Base-by-base conservation (phyloP, 129 eudicot genomes). In the Flaveria trinervia region DNA sequence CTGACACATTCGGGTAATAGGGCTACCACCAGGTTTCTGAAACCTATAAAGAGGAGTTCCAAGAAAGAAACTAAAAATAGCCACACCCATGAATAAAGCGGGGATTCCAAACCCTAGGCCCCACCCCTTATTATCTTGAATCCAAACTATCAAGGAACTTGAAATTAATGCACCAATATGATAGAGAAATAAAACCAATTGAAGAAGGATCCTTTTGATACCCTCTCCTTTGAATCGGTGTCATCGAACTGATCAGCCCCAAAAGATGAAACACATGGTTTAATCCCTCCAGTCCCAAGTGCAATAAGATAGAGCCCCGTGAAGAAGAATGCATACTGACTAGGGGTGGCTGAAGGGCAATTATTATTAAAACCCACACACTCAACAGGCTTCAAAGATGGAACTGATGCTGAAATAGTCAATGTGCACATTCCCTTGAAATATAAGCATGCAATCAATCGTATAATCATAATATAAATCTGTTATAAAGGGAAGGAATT, bases 171-270 rank as follows among this genome's bases (percentile, higher is more conserved):
- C 88, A 25, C 98, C 98, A 18, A 90, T 84, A 66, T 89, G 66
- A 93, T 81, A 4, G 96, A 88, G 79, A 93, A 87, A 81, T 88
- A 93, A 74, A 88, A 93, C 96, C 97, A 93, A 73, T 88, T 93
- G 80, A 93, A 93, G 74, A 93, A 93, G 12, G 98, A 90, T 69
- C 91, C 96, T 78, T 93, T 93, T 46, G 84, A 80, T 0, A 82
- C 84, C 52, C 96, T 90, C 76, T 93, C 98, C 64, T 23, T 78
- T 22, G 88, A 72, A 73, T 93, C 96, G 0, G 96, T 87, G 71
- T 93, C 98, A 77, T 93, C 98, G 77, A 93, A 93, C 71, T 93
- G 98, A 81, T 93, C 98, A 18, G 98, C 98, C 55, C 98, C 98
- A 50, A 93, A 93, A 33, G 98, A 86, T 11, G 97, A 88, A 77